Evolutionary conservation across 495 filamentous ascomycete genomes (phyloP), one percentile per base, ranked within the genome.

Genomic region (Penicillium tannophilum): DNA sequence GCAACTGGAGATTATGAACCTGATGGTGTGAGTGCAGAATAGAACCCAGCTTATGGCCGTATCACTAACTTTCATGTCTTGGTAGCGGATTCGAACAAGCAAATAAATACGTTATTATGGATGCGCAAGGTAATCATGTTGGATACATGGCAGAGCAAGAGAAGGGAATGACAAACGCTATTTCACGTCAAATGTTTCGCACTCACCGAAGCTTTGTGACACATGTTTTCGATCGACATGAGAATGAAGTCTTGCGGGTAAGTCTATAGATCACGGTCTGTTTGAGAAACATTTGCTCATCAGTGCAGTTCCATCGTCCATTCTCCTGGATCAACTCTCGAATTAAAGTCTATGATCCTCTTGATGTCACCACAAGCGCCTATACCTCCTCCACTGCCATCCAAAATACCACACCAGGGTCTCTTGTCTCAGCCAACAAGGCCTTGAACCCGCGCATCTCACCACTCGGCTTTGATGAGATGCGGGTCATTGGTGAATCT

Each of bases 111-210:
- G 79, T 88, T 28, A 88, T 90, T 50, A 83, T 89, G 81, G 83
- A 88, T 75, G 84, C 84, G n/a, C 73, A 82, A 31, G 87, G 87
- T 7, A 83, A 84, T 31, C 86, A 88, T 59, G 76, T 90, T 49
- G 87, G 87, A 16, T 89, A 86, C 61, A 83, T 90, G 71, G 86
- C 86, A 23, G 87, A 90, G 67, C 81, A 82, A 61, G 87, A 88
- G 52, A 78, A 80, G 53, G 84, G 87, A 0, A 73, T 89, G 56
- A 82, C 73, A 1, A 82, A 73, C 48, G 75, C 80, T 55, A 72
- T 89, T 66, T 79, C 82, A 43, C 73, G 87, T 44, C 87, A 89
- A 67, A 82, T 82, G 81, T 84, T 87, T 49, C 76, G 75, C 33
- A 89, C 87, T 4, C 86, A 89, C 61, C 73, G 87, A 35, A 84